These are phyloP conservation scores for Geranomyces michiganensis DNA, from an alignment of 192 early-diverging fungal species.

Conservation along the genomic window DNA sequence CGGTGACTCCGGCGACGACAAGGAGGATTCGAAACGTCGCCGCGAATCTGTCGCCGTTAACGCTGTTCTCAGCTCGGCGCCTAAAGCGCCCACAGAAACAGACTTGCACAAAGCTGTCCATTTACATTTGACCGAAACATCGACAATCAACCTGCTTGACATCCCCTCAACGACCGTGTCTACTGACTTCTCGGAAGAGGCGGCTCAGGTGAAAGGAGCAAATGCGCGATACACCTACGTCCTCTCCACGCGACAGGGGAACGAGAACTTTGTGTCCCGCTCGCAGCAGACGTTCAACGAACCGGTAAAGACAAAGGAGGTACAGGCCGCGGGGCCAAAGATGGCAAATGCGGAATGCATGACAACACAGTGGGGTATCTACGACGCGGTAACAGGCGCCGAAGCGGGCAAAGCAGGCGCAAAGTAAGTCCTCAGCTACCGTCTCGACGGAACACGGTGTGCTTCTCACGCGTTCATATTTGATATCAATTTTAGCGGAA, in stretches of 20 bases:
- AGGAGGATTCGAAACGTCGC: slow-evolving; percentile 11
- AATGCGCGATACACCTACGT: slow-evolving; percentile 61
- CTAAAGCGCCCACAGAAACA: slow-evolving; percentile 25
- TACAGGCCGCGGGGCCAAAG: slow-evolving; percentile 52
- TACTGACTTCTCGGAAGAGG: slow-evolving; percentile 49
- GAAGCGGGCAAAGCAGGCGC: not conserved
- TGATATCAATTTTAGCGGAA: slow-evolving; percentile 4
- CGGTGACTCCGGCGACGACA: slow-evolving; percentile 32
- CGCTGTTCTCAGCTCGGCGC: slow-evolving; percentile 4
- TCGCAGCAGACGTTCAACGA: slow-evolving; percentile 59
- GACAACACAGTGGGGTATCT: slow-evolving; percentile 53
- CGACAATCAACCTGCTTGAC: slow-evolving; percentile 49
- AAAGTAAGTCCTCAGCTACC: not conserved
- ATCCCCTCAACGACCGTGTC: slow-evolving; percentile 50
- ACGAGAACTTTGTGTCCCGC: slow-evolving; percentile 57
- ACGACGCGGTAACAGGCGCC: slow-evolving; percentile 37
- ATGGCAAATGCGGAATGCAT: slow-evolving; percentile 45
- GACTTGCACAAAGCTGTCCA: slow-evolving; percentile 44
- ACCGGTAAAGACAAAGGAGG: slow-evolving; percentile 56
- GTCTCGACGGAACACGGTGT: too few relatives aligned
- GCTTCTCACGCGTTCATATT: not conserved
- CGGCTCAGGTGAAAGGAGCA: slow-evolving; percentile 40
- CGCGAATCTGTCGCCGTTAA: not conserved
- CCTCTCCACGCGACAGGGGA: slow-evolving; percentile 41
- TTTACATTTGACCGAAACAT: slow-evolving; percentile 53